phyloP scores from a whole-genome alignment of 2,329 filamentous ascomycete genomes.

The Botrytis deweyae region DNA sequence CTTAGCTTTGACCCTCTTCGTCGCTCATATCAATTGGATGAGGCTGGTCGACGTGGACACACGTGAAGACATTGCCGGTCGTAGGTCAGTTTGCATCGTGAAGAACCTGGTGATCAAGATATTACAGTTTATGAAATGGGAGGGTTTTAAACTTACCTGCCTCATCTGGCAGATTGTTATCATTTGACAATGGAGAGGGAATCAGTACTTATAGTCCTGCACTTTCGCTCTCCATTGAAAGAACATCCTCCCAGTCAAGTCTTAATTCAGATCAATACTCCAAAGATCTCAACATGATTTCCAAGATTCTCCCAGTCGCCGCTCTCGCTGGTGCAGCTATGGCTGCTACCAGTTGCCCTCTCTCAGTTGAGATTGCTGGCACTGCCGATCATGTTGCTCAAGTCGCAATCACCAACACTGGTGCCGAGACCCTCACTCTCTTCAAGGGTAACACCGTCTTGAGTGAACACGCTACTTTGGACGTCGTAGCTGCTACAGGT shows the following conservation, averaged over 20 bases:
- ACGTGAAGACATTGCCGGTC: background rate
- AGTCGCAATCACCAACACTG: constrained; percentile 32
- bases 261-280: background rate
- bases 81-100: background rate
- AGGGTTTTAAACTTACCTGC: background rate
- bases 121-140: background rate
- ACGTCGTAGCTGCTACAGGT: constrained; percentile 29
- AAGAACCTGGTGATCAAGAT: background rate
- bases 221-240: background rate
- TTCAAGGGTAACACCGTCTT: constrained; percentile 35
- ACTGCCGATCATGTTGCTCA: constrained; percentile 28
- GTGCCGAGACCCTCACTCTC: constrained; percentile 28
- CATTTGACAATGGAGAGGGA: background rate
- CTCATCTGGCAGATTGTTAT: constrained; percentile 2
- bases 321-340: constrained; percentile 30
- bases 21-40: background rate
- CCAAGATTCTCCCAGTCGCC: constrained; percentile 29
- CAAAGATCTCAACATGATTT: constrained; percentile 28
- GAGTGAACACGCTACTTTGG: constrained; percentile 29
- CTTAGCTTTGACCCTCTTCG: constrained; percentile 3
- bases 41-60: background rate
- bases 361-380: constrained; percentile 30
- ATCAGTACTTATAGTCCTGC: constrained; percentile 5
- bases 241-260: background rate
- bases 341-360: constrained; percentile 30